phyloP scores from a whole-genome alignment of 2,329 filamentous ascomycete species.

The Lasiodiplodia gonubiensis region DNA sequence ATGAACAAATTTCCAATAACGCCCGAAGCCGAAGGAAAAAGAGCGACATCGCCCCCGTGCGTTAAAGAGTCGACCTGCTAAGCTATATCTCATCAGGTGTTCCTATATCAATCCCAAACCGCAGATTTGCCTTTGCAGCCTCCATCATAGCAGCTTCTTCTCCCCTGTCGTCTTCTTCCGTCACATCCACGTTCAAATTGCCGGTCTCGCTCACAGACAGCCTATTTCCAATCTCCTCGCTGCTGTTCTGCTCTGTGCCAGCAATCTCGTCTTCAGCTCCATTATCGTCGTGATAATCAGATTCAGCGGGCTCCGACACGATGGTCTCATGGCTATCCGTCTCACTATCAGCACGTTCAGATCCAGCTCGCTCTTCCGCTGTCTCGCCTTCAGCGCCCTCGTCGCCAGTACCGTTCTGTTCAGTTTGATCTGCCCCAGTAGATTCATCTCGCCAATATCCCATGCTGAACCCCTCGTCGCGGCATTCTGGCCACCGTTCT shows the following conservation, averaged over 20 bases:
- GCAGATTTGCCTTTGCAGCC: background rate
- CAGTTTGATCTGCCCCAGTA: background rate
- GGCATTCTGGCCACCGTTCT: background rate
- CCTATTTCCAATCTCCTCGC: background rate
- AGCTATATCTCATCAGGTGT: background rate
- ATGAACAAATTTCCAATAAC: too few species aligned
- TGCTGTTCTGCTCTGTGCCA: accelerated
- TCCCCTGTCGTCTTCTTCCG: background rate
- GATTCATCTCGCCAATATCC: background rate
- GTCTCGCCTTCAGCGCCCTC: too few species aligned
- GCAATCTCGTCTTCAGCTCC: too few species aligned
- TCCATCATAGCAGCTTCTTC: background rate
- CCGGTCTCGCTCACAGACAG: background rate
- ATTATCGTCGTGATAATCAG: background rate
- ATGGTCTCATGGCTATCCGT: too few species aligned
- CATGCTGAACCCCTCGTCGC: background rate
- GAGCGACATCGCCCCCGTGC: too few species aligned
- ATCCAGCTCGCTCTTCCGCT: too few species aligned
- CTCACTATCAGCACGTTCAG: too few species aligned
- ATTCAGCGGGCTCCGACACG: background rate
- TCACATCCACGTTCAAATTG: background rate
- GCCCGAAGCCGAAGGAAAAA: too few species aligned
- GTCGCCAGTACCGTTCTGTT: background rate
- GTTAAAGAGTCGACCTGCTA: too few species aligned
- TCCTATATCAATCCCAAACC: background rate